A percentile compares a stretch with the other conserved stretches of the same genome.
Conservation (phyloP, 2,329 filamentous ascomycete species). For the Madurella fahalii region DNA sequence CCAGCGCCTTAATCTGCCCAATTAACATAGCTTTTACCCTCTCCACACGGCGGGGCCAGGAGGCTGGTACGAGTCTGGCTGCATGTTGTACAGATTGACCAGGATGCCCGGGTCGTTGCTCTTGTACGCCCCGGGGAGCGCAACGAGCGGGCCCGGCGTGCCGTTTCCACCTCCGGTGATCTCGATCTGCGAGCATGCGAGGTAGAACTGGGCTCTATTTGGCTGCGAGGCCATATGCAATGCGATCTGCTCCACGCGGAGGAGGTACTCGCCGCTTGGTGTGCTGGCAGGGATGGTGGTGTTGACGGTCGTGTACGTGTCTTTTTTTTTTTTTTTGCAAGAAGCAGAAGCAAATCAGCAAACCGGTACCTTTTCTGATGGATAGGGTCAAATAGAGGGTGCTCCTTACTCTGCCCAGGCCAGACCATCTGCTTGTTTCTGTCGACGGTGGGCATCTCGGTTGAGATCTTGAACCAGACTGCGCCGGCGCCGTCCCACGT, state of each 20-base stretch:
- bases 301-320: constrained; percentile 32
- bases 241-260: constrained; percentile 39
- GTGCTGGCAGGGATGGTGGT: constrained; percentile 34
- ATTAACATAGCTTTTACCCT: not conserved
- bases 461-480: constrained; percentile 38
- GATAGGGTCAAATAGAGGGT: not conserved
- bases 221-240: constrained; percentile 35
- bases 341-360: no score
- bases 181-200: constrained; percentile 37
- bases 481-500: constrained; percentile 36
- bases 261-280: constrained; percentile 37
- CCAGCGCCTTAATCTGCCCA: no score
- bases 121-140: constrained; percentile 33
- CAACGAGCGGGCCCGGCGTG: constrained; percentile 30
- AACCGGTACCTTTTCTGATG: no score
- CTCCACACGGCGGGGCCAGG: constrained; percentile 27
- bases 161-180: constrained; percentile 36
- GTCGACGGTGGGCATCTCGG: constrained; percentile 41
- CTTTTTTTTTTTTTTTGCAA: constrained; percentile 20
- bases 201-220: constrained; percentile 38
- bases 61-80: constrained; percentile 28
- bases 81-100: constrained; percentile 30
- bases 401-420: constrained; percentile 33
- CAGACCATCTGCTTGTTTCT: constrained; percentile 44
- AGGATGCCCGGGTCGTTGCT: constrained; percentile 32